phyloP scores from a whole-genome alignment of 805 yeast species.

The Ogataea neopini region DNA sequence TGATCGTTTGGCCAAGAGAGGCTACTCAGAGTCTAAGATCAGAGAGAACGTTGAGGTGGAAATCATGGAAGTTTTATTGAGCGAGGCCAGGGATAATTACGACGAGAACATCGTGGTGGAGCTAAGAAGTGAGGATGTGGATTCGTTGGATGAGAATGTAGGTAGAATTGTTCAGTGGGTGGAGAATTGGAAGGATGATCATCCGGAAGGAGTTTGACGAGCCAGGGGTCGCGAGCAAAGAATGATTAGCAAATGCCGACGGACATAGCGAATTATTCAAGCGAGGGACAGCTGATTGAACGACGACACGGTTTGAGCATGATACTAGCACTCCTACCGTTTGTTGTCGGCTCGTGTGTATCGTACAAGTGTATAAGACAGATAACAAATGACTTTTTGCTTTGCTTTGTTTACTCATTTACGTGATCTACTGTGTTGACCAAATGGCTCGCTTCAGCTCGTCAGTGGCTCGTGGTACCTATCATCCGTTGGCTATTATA shows the following conservation, averaged over 20 bases:
- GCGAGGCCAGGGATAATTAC: conserved; percentile 85
- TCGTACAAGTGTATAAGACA: too few relatives aligned
- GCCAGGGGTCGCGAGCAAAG: background rate
- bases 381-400: too few relatives aligned
- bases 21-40: conserved; percentile 77
- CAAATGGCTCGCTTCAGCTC: background rate
- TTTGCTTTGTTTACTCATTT: too few relatives aligned
- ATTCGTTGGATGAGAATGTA: conserved; percentile 81
- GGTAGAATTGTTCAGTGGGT: conserved; percentile 76
- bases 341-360: too few relatives aligned
- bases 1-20: conserved; percentile 75
- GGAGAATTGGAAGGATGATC: conserved; percentile 68
- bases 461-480: too few relatives aligned
- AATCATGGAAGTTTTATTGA: conserved; percentile 87
- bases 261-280: background rate
- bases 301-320: too few relatives aligned
- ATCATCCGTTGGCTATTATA: too few relatives aligned
- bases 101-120: conserved; percentile 81
- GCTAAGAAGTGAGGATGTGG: conserved; percentile 67
- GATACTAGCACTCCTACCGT: too few relatives aligned
- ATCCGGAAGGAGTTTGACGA: conserved; percentile 55
- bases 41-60: conserved; percentile 95
- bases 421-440: too few relatives aligned
- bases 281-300: too few relatives aligned
- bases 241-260: too few relatives aligned